Conservation (phyloP, 257 asterid species). For the Linaria vulgaris region DNA sequence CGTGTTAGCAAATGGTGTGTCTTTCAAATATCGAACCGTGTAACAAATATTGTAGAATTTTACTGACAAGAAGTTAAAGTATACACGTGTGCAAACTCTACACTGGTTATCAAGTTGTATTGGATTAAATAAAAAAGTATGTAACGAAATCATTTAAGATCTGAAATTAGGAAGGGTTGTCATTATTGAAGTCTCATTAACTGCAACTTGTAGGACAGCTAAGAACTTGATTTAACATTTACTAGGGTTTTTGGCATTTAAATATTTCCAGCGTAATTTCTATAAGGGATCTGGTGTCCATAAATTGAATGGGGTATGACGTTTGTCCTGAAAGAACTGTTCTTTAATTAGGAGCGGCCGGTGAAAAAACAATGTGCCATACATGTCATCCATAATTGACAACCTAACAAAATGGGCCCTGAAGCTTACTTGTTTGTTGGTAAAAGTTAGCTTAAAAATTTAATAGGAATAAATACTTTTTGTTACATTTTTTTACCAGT, state of each 20-base stretch:
- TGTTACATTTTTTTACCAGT: no score
- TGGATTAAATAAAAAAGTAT: no score
- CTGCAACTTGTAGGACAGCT: neutral
- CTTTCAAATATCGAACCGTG: no score
- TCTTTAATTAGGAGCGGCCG: neutral
- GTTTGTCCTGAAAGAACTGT: neutral
- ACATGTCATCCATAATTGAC: constrained; percentile 13
- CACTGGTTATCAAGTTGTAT: no score
- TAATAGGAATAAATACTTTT: no score
- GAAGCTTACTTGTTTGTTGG: neutral
- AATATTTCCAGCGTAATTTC: neutral
- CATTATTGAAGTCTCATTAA: neutral
- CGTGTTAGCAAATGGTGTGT: no score
- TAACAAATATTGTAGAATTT: no score
- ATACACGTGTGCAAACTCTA: no score
- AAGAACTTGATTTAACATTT: neutral
- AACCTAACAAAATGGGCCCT: constrained; percentile 21
- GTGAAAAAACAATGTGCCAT: neutral
- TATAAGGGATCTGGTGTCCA: neutral
- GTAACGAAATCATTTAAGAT: neutral
- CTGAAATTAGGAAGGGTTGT: neutral
- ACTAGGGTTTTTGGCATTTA: neutral
- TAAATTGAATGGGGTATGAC: neutral
- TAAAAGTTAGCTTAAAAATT: neutral
- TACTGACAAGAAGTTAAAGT: no score